Conservation (phyloP, 139 green algal genomes). For the Deuterostichococcus epilithicus region DNA sequence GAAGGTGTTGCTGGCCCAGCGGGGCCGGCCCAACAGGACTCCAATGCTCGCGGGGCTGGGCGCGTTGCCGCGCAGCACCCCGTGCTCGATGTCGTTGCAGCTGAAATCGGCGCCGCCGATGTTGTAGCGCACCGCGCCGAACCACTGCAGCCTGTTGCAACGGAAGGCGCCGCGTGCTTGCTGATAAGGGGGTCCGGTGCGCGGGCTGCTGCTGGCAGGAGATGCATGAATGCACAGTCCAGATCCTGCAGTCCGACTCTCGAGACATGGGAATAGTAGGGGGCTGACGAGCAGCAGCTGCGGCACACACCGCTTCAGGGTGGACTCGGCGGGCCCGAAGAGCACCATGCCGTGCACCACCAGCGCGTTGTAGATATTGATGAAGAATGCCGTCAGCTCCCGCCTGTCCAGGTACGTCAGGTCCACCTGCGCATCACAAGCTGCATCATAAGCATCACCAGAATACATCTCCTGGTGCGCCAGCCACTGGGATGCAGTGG, state of each 20-base stretch:
- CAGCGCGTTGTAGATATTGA: slow-evolving; percentile 94
- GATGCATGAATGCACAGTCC: no score
- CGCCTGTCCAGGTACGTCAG: slow-evolving; percentile 47
- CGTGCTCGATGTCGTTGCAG: slow-evolving; percentile 92
- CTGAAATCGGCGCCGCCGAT: slow-evolving; percentile 71
- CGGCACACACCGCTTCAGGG: slow-evolving; percentile 3
- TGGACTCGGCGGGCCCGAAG: slow-evolving; percentile 10
- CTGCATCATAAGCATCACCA: slow-evolving; percentile 10
- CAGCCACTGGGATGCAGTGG: no score
- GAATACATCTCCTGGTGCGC: background rate
- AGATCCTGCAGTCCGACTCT: no score
- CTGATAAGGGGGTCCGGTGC: no score
- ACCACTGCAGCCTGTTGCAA: slow-evolving; percentile 42
- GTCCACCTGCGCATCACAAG: slow-evolving; percentile 43
- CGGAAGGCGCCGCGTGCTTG: no score
- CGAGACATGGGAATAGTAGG: background rate
- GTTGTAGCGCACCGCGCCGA: slow-evolving; percentile 49
- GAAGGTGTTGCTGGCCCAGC: slow-evolving; percentile 40
- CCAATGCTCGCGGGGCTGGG: slow-evolving; percentile 43
- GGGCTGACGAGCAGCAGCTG: background rate
- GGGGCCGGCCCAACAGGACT: slow-evolving; percentile 43
- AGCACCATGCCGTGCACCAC: slow-evolving; percentile 53
- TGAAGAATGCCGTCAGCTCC: slow-evolving; percentile 79
- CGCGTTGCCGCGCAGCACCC: slow-evolving; percentile 84
- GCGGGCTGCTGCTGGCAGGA: no score